Evolutionary conservation across 345 rosid genomes (phyloP).

Genomic region (rapeseed (Brassica napus)): DNA sequence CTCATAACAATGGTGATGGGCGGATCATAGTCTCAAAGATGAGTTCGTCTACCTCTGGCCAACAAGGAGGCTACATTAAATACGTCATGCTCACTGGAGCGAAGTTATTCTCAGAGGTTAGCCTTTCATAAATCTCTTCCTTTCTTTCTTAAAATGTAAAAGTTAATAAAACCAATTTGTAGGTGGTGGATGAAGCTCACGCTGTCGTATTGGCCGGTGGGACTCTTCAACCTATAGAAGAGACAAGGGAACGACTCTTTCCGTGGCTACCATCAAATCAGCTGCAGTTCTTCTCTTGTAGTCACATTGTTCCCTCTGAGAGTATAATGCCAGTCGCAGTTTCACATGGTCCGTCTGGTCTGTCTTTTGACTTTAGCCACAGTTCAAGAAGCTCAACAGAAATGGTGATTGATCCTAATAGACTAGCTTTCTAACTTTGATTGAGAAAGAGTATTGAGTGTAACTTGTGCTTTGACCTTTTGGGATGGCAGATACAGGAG

Average conservation of each 20-base stretch:
- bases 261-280: constrained; percentile 70
- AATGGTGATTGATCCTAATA: constrained; percentile 50
- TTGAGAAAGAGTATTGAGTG: constrained; percentile 18
- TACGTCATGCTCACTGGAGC: constrained; percentile 92
- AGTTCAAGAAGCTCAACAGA: constrained; percentile 63
- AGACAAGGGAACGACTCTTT: constrained; percentile 87
- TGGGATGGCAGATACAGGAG: constrained; percentile 67
- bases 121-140: constrained; percentile 22
- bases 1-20: constrained; percentile 84
- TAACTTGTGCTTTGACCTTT: neutral
- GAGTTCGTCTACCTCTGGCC: constrained; percentile 46
- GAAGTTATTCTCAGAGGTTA: constrained; percentile 85
- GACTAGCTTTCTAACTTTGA: too few species aligned
- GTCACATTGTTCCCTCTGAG: constrained; percentile 84
- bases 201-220: constrained; percentile 92
- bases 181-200: constrained; percentile 83
- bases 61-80: constrained; percentile 64
- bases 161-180: constrained; percentile 20
- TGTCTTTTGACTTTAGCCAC: constrained; percentile 82
- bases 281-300: constrained; percentile 81
- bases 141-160: neutral
- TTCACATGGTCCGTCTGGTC: constrained; percentile 84
- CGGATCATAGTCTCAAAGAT: constrained; percentile 75
- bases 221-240: constrained; percentile 95
- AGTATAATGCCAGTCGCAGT: constrained; percentile 80